Evolutionary conservation across 2,329 filamentous ascomycete species (phyloP).

Genomic region (Chalaropsis thielavioides): DNA sequence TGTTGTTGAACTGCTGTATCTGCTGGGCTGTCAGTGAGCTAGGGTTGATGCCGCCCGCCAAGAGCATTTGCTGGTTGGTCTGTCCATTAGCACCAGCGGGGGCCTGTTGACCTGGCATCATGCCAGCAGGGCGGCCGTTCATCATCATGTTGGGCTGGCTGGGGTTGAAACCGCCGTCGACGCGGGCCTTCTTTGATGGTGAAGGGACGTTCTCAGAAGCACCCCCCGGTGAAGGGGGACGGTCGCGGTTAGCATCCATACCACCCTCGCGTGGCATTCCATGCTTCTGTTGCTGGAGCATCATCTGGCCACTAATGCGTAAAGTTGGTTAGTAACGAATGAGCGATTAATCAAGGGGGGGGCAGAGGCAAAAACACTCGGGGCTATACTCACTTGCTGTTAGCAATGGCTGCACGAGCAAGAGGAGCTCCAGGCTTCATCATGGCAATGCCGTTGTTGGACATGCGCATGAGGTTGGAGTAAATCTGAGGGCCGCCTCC

Average conservation of each 20-base stretch:
- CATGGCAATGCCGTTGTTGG: slow-evolving; percentile 45
- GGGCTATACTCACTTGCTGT: slow-evolving; percentile 36
- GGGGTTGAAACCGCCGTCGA: slow-evolving; percentile 57
- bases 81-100: slow-evolving; percentile 35
- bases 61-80: slow-evolving; percentile 45
- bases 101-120: slow-evolving; percentile 59
- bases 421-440: slow-evolving; percentile 47
- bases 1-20: slow-evolving; percentile 49
- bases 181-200: slow-evolving; percentile 74
- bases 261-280: slow-evolving; percentile 79
- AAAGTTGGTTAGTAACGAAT: not conserved
- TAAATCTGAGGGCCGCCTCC: slow-evolving; percentile 40
- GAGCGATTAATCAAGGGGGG: not conserved
- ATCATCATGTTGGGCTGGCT: slow-evolving; percentile 57
- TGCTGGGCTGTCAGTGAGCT: slow-evolving; percentile 59
- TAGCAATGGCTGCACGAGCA: slow-evolving; percentile 62
- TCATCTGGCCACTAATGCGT: slow-evolving; percentile 14
- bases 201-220: slow-evolving; percentile 80
- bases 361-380: not conserved
- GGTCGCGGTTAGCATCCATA: slow-evolving; percentile 70
- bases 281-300: slow-evolving; percentile 37
- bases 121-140: slow-evolving; percentile 55
- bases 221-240: slow-evolving; percentile 66
- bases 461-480: slow-evolving; percentile 54
- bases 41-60: slow-evolving; percentile 60